Percentiles rank a stretch among this genome's conserved stretches.
Evolutionary conservation across 2,329 filamentous ascomycete genomes (phyloP).

Genomic region (Fusarium sarcochroum): DNA sequence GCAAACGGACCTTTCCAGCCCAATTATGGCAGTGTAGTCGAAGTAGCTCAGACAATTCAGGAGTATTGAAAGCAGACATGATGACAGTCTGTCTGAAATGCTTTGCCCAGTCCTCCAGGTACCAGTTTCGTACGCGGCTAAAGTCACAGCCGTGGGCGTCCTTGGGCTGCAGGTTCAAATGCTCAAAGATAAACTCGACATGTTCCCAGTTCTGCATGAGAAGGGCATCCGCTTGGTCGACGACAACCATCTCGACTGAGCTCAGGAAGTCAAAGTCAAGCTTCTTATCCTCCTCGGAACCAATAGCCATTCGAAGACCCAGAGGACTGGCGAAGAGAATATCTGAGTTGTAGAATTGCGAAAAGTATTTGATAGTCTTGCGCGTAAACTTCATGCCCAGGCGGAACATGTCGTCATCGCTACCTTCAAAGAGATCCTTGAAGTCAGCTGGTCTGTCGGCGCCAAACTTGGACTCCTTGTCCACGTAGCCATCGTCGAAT

Average conservation of each 20-base stretch:
- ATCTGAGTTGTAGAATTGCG: slow-evolving; percentile 96
- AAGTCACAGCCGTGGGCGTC: slow-evolving; percentile 95
- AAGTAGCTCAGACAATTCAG: slow-evolving; percentile 86
- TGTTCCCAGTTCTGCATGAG: slow-evolving; percentile 99
- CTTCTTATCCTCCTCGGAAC: slow-evolving; percentile 76
- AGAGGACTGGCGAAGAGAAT: slow-evolving; percentile 93
- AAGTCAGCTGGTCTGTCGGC: slow-evolving; percentile 88
- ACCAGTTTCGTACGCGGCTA: slow-evolving; percentile 89
- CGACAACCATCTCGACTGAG: slow-evolving; percentile 89
- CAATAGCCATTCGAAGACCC: slow-evolving; percentile 90
- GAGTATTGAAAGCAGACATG: slow-evolving; percentile 85
- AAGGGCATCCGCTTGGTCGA: slow-evolving; percentile 93
- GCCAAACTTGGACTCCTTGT: slow-evolving; percentile 74
- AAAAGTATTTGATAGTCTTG: slow-evolving; percentile 95
- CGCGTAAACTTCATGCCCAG: slow-evolving; percentile 97
- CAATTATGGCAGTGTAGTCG: slow-evolving; percentile 84
- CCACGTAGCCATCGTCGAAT: slow-evolving; percentile 86
- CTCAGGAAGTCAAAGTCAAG: slow-evolving; percentile 91
- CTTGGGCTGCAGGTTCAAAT: slow-evolving; percentile 91
- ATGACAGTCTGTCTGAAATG: slow-evolving; percentile 89
- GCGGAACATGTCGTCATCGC: slow-evolving; percentile 97
- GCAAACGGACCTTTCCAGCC: slow-evolving; percentile 82
- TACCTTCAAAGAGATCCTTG: slow-evolving; percentile 89
- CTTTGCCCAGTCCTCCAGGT: slow-evolving; percentile 87
- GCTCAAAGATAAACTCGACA: slow-evolving; percentile 89